These are phyloP conservation scores for Gossypium davidsonii DNA, from an alignment of 441 rosid genomes.

Conservation along the genomic window DNA sequence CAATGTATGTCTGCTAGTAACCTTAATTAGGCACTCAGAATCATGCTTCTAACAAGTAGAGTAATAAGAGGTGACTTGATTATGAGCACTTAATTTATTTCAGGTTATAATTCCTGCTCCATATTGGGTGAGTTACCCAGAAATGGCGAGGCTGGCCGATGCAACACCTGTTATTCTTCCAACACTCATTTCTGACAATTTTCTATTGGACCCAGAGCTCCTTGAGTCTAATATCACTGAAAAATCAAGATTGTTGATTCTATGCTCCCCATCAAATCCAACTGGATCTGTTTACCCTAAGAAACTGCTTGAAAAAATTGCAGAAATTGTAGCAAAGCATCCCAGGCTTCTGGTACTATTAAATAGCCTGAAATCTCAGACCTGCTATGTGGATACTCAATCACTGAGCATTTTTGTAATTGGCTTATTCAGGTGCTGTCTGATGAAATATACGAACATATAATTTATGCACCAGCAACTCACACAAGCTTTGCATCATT, in stretches of 20 bases:
- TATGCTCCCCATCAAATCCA: conserved; percentile 94
- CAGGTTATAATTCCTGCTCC: conserved; percentile 97
- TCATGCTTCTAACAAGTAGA: not conserved
- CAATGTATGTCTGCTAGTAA: not conserved
- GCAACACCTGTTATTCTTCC: conserved; percentile 90
- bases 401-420: conserved; percentile 18
- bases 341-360: conserved; percentile 86
- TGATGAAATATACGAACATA: conserved; percentile 95
- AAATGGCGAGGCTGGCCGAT: conserved; percentile 86
- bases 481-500: conserved; percentile 94
- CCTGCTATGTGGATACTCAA: not conserved
- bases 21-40: not conserved
- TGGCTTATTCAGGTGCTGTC: conserved; percentile 58
- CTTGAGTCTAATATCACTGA: conserved; percentile 67
- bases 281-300: conserved; percentile 94
- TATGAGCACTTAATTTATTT: not conserved
- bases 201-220: conserved; percentile 72
- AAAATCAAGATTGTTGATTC: conserved; percentile 79
- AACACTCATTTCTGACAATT: conserved; percentile 67
- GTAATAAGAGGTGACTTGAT: not conserved
- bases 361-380: not conserved
- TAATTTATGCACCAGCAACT: conserved; percentile 83
- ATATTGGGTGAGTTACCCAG: conserved; percentile 94
- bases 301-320: conserved; percentile 79
- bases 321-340: conserved; percentile 71